A percentile compares a stretch with the other conserved stretches of the same genome.
Evolutionary conservation across 2,329 filamentous ascomycete genomes (phyloP).

Genomic region (Neofusicoccum laricinum): DNA sequence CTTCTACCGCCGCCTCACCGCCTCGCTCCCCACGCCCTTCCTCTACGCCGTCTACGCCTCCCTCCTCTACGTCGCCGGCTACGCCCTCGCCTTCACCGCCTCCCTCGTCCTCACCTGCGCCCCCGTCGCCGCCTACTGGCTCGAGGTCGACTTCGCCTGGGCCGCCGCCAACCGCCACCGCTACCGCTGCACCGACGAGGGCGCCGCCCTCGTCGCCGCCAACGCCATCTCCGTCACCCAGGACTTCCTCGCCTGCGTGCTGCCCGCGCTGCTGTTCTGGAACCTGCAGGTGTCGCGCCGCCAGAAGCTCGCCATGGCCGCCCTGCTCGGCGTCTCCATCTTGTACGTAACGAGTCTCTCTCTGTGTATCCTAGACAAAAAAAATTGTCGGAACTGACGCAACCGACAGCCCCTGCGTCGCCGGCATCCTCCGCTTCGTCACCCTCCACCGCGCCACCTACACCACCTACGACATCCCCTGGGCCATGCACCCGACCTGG

Average conservation of each 20-base stretch:
- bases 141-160: constrained; percentile 29
- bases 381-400: background rate
- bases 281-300: constrained; percentile 40
- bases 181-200: constrained; percentile 36
- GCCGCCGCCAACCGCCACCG: background rate
- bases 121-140: constrained; percentile 42
- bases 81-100: constrained; percentile 37
- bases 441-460: constrained; percentile 33
- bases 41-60: constrained; percentile 36
- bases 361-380: no score
- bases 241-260: constrained; percentile 39
- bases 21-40: constrained; percentile 34
- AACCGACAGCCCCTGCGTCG: constrained; percentile 30
- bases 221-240: constrained; percentile 38
- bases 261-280: constrained; percentile 45
- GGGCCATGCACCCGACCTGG: constrained; percentile 38
- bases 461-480: constrained; percentile 40
- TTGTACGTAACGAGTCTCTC: no score
- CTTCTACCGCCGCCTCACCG: constrained; percentile 44
- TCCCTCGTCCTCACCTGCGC: constrained; percentile 36
- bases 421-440: constrained; percentile 37
- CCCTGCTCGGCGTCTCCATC: constrained; percentile 44
- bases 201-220: constrained; percentile 35
- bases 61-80: constrained; percentile 39
- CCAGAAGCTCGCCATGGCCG: constrained; percentile 45